Base-by-base conservation (phyloP, 139 green algal species). In the Volvox reticuliferus region DNA sequence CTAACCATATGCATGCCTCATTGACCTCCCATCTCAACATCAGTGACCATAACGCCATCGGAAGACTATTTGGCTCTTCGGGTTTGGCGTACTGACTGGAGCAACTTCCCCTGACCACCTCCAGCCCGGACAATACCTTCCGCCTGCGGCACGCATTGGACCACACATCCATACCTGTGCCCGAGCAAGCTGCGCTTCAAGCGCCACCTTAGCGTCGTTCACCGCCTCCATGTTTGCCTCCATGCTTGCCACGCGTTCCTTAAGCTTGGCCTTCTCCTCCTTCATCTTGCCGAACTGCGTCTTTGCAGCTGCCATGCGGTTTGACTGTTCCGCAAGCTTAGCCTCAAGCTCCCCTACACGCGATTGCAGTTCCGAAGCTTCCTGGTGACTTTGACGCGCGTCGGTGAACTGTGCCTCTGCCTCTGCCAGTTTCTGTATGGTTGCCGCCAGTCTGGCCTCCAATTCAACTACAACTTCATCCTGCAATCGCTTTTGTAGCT, bases 221-320 rank as follows among this genome's bases (percentile, higher is more conserved):
- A 77, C 20, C 86, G 73, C 75, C 50, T 85, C 73, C 50, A 77
- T 12, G 55, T 77, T 55, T 2, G 26, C 86, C 12, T 44, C 21
- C 55, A 90, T 75, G 55, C 84, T 71, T 24, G 55, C 22, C 73
- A 78, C 55, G 1, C 71, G n/a, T 61, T 76, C 86, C 86, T 90
- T 76, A 12, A 89, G 85, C 85, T 32, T 69, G 37, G 69, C 44
- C 69, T 82, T 82, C 85, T 89, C 85, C 44, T 89, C 85, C 85
- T 89, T 89, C 69, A 89, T 89, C 69, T 89, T 89, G 69, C 85
- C 85, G 16, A 82, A 89, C 85, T 82, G 69, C 28, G 26, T 30
- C 69, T 89, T 89, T n/a, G 85, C 85, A 6, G 37, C 30, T 19
- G 85, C 85, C 85, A 89, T 89, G 85, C 85, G 85, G 44, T 50